A percentile compares a stretch with the other conserved stretches of the same genome.
Conservation (phyloP, 1,284 basidiomycete species). For the Macrocystidia cucumis region DNA sequence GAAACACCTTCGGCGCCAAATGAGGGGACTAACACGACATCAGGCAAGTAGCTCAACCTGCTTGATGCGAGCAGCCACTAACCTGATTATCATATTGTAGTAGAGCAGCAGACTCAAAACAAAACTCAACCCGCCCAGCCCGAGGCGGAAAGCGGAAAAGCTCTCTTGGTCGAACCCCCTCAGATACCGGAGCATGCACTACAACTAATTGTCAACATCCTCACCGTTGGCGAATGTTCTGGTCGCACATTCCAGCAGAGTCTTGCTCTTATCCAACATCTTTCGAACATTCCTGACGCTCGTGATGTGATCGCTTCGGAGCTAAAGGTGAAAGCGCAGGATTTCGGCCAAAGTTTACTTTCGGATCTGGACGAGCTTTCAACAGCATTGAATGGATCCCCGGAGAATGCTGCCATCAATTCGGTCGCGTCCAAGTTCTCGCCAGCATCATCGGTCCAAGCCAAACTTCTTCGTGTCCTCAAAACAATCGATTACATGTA, state of each 20-base stretch:
- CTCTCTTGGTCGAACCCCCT: slow-evolving; percentile 66
- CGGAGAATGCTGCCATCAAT: slow-evolving; percentile 51
- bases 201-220: slow-evolving; percentile 87
- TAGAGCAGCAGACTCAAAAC: slow-evolving; percentile 15
- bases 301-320: slow-evolving; percentile 85
- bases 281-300: slow-evolving; percentile 82
- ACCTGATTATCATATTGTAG: too few relatives aligned
- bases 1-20: too few relatives aligned
- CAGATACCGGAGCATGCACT: slow-evolving; percentile 77
- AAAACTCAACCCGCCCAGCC: slow-evolving; percentile 21
- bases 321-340: slow-evolving; percentile 76
- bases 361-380: slow-evolving; percentile 75
- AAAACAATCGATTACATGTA: slow-evolving; percentile 98
- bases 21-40: too few relatives aligned
- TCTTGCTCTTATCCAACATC: slow-evolving; percentile 81
- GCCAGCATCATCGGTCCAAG: slow-evolving; percentile 86
- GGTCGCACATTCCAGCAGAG: slow-evolving; percentile 90
- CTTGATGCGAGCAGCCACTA: too few relatives aligned
- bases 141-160: slow-evolving; percentile 52
- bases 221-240: slow-evolving; percentile 93
- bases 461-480: slow-evolving; percentile 85
- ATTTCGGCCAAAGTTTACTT: slow-evolving; percentile 71
- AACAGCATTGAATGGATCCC: slow-evolving; percentile 46
- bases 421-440: slow-evolving; percentile 84
- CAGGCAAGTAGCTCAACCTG: too few relatives aligned